A percentile compares a stretch with the other conserved stretches of the same genome.
Conservation (phyloP, 1,139 yeast genomes). For the Kodamaea plutei region DNA sequence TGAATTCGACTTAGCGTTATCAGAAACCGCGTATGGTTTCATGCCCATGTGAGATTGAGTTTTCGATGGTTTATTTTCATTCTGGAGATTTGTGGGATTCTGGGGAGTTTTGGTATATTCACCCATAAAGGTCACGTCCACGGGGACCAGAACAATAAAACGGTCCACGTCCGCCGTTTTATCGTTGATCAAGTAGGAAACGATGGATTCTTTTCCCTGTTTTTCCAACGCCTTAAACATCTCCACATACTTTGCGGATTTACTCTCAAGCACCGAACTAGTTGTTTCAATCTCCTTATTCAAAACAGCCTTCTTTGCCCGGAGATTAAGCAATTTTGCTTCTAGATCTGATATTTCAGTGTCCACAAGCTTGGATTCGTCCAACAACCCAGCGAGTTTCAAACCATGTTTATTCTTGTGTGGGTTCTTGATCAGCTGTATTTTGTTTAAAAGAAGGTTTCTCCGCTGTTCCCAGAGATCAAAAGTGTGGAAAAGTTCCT, state of each 20-base stretch:
- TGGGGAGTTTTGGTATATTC: conserved; percentile 11
- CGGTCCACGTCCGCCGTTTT: conserved; percentile 16
- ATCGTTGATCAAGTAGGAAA: conserved; percentile 22
- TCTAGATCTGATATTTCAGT: conserved; percentile 43
- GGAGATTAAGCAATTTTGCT: conserved; percentile 29
- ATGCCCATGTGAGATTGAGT: not conserved
- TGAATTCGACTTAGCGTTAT: conserved; percentile 3
- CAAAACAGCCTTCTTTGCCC: conserved; percentile 34
- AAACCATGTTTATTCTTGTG: conserved; percentile 40
- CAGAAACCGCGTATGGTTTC: not conserved
- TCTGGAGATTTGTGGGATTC: not conserved
- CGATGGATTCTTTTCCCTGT: conserved; percentile 34
- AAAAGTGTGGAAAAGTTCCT: conserved; percentile 30
- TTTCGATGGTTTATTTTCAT: not conserved
- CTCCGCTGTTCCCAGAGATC: conserved; percentile 44
- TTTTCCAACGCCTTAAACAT: conserved; percentile 37
- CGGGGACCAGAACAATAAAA: conserved; percentile 22
- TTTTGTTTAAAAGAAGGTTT: conserved; percentile 27
- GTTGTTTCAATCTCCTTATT: conserved; percentile 45
- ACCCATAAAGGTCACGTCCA: conserved; percentile 28
- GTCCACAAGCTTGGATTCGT: conserved; percentile 33
- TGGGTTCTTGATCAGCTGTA: conserved; percentile 39
- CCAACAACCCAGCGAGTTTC: conserved; percentile 35
- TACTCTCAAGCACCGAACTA: conserved; percentile 52
- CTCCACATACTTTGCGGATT: conserved; percentile 41